These are phyloP conservation scores for Eucalyptus camaldulensis DNA, from an alignment of 345 rosid species.

Conservation along the genomic window DNA sequence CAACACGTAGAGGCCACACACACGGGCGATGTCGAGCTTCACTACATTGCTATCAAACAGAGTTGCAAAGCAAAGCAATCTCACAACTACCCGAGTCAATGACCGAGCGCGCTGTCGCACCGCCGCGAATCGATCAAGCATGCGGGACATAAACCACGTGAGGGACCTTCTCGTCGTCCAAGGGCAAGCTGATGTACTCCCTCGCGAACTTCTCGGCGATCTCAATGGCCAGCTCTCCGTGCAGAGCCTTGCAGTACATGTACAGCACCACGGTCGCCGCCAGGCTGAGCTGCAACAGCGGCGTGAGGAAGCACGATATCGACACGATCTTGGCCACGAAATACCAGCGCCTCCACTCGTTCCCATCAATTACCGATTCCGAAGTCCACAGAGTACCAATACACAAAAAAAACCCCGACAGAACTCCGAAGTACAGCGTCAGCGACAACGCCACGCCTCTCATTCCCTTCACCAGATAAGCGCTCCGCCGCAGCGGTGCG, in stretches of 20 bases:
- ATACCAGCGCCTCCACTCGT: constrained; percentile 26
- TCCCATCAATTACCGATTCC: not conserved
- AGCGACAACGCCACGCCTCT: constrained; percentile 23
- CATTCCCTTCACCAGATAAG: constrained; percentile 32
- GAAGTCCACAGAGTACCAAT: not conserved
- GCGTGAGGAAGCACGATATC: constrained; percentile 15
- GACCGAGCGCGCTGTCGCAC: not conserved
- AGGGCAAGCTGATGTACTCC: constrained; percentile 68
- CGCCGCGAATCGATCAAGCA: not conserved
- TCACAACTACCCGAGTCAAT: not conserved
- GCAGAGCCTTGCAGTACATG: constrained; percentile 54
- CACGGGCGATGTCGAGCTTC: not conserved
- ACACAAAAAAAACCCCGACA: not conserved
- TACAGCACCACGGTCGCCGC: constrained; percentile 51
- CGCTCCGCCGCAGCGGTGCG: constrained; percentile 49
- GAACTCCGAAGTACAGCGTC: constrained; percentile 8
- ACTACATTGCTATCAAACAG: not conserved
- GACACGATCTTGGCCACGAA: constrained; percentile 33
- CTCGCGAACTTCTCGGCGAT: constrained; percentile 62
- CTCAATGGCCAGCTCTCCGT: constrained; percentile 67
- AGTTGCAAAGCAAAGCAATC: not conserved
- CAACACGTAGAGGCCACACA: not conserved
- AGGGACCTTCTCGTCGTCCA: constrained; percentile 64
- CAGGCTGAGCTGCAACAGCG: constrained; percentile 12
- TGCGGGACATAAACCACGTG: constrained; percentile 13